A percentile compares a stretch with the other conserved stretches of the same genome.
These are phyloP conservation scores for Tremella mesenterica DNA, from an alignment of 768 basidiomycete species.

Conservation along the genomic window DNA sequence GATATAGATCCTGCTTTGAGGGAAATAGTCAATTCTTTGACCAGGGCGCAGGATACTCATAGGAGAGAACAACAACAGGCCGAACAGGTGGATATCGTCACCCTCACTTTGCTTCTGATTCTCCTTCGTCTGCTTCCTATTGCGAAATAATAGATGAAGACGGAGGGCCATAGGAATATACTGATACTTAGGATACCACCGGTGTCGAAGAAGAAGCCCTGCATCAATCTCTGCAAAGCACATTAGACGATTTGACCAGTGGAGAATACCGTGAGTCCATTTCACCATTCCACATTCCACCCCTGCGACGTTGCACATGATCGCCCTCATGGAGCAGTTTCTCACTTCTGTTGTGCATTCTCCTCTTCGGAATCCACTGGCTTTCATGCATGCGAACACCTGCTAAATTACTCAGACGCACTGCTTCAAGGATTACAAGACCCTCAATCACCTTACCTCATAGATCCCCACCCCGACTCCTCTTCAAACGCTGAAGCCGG, in stretches of 20 bases:
- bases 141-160: neutral
- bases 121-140: neutral
- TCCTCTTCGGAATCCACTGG: too few species aligned
- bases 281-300: neutral
- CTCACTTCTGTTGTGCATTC: neutral
- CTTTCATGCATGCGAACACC: too few species aligned
- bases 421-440: neutral
- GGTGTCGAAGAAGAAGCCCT: constrained; percentile 20
- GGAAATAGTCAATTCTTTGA: constrained; percentile 38
- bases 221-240: constrained; percentile 19
- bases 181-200: neutral
- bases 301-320: neutral
- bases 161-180: neutral
- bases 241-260: constrained; percentile 22
- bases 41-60: constrained; percentile 21
- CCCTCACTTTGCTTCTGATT: neutral
- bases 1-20: constrained; percentile 36
- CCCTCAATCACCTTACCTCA: neutral
- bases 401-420: neutral
- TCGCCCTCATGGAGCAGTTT: neutral
- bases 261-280: constrained; percentile 14
- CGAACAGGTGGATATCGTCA: constrained; percentile 19
- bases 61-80: neutral
- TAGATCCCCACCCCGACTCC: neutral
- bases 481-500: neutral